Percentiles rank a stretch among this genome's conserved stretches.
These are phyloP conservation scores for Rutstroemia sp. DNA, from an alignment of 2,329 filamentous ascomycete species.

Conservation along the genomic window DNA sequence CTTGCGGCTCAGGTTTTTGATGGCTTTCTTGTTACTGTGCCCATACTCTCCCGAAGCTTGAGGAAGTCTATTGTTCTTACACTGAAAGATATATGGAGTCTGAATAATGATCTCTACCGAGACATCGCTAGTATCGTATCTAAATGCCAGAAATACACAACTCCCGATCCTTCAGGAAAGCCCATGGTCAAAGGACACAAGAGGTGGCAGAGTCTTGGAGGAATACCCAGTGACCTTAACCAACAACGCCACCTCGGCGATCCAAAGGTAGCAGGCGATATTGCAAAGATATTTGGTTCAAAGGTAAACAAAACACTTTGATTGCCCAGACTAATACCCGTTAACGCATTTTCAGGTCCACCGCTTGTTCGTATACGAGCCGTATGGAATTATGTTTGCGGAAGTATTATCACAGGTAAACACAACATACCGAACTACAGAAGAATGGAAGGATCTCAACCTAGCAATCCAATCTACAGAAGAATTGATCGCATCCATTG, in stretches of 20 bases:
- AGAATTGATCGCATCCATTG: constrained; percentile 64
- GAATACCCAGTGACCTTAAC: constrained; percentile 31
- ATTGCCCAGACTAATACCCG: background rate
- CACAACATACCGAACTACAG: constrained; percentile 58
- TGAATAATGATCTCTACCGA: constrained; percentile 75
- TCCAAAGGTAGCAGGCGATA: constrained; percentile 51
- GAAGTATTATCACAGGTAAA: constrained; percentile 73
- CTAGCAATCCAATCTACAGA: constrained; percentile 79
- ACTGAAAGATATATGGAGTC: constrained; percentile 68
- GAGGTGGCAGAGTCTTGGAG: constrained; percentile 39
- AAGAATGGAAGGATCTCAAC: constrained; percentile 73
- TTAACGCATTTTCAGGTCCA: constrained; percentile 51
- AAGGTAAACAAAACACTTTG: constrained; percentile 36
- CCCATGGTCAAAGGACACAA: constrained; percentile 30
- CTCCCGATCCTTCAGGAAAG: constrained; percentile 30
- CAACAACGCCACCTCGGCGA: constrained; percentile 44
- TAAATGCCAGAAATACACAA: constrained; percentile 52
- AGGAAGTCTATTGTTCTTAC: constrained; percentile 72
- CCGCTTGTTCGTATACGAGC: constrained; percentile 80
- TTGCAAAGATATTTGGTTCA: constrained; percentile 52
- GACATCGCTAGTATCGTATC: constrained; percentile 67
- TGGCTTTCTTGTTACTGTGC: constrained; percentile 65
- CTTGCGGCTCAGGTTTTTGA: constrained; percentile 56
- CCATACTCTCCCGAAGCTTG: constrained; percentile 54
- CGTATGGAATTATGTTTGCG: constrained; percentile 87